These are phyloP conservation scores for Themeda triandra DNA, from an alignment of 176 grass and related monocot genomes.

Conservation along the genomic window DNA sequence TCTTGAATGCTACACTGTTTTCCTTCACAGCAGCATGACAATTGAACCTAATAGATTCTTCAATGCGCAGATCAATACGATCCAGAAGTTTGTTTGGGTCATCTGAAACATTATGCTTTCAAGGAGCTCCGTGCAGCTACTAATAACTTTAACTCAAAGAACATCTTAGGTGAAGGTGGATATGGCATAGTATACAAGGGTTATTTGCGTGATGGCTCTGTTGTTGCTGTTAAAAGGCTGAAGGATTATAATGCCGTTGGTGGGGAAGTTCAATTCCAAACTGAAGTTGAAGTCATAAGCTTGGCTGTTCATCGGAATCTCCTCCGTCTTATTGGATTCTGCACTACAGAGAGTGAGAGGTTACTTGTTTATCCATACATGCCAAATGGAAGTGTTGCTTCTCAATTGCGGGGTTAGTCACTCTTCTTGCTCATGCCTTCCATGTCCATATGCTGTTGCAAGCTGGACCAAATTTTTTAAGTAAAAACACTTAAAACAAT, in stretches of 20 bases:
- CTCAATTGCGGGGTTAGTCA: slow-evolving; percentile 77
- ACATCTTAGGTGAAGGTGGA: slow-evolving; percentile 93
- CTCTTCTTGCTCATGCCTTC: slow-evolving; percentile 1
- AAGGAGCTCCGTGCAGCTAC: slow-evolving; percentile 89
- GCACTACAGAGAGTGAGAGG: slow-evolving; percentile 79
- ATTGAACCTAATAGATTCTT: slow-evolving; percentile 21
- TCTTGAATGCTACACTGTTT: slow-evolving; percentile 3
- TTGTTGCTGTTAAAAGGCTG: slow-evolving; percentile 88
- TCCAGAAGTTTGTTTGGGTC: slow-evolving; percentile 82
- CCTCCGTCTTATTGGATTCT: slow-evolving; percentile 83
- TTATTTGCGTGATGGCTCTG: slow-evolving; percentile 67
- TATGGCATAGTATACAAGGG: slow-evolving; percentile 98
- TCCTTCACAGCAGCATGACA: slow-evolving; percentile 6
- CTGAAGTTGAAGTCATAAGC: slow-evolving; percentile 98
- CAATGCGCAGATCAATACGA: slow-evolving; percentile 75
- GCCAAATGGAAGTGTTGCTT: slow-evolving; percentile 97
- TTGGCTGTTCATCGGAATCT: slow-evolving; percentile 96
- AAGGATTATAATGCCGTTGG: slow-evolving; percentile 86
- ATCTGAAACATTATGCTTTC: slow-evolving; percentile 84
- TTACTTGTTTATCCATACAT: slow-evolving; percentile 96
- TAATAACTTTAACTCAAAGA: slow-evolving; percentile 87
- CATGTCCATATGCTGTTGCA: not conserved
- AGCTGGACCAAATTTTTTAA: not conserved
- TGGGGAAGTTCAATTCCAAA: slow-evolving; percentile 92
- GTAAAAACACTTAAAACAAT: not conserved